phyloP scores from a whole-genome alignment of 148 eudicot genomes.

The Cornus kousa region DNA sequence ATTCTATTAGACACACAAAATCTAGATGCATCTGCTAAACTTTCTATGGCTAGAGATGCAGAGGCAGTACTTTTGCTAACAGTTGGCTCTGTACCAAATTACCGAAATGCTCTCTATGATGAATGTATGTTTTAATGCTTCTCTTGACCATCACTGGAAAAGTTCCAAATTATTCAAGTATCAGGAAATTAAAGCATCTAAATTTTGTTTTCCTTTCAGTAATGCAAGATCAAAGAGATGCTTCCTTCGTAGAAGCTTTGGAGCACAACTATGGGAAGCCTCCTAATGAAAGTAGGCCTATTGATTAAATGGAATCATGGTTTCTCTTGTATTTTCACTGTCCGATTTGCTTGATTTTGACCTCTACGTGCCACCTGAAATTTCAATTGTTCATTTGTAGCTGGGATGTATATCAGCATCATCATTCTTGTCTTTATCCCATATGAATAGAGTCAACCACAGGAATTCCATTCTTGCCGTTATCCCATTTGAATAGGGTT shows the following conservation, averaged over 20 bases:
- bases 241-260: constrained; percentile 31
- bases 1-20: constrained; percentile 53
- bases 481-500: no score
- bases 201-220: constrained; percentile 19
- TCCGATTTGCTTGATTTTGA: no score
- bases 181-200: background rate
- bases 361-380: no score
- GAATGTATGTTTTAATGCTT: constrained; percentile 26
- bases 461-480: no score
- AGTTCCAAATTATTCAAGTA: background rate
- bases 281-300: constrained; percentile 31
- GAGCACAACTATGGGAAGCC: constrained; percentile 34
- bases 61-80: constrained; percentile 47
- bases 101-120: constrained; percentile 33
- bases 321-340: no score
- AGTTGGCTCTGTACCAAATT: constrained; percentile 40
- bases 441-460: no score
- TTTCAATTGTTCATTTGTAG: no score
- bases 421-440: no score
- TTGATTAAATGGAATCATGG: background rate
- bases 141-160: background rate
- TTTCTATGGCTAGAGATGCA: constrained; percentile 38
- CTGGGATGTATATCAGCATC: no score
- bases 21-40: constrained; percentile 26
- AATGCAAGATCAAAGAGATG: constrained; percentile 39